Base-by-base conservation (phyloP, 1,284 basidiomycete species). In the Cutaneotrichosporon arboriforme region DNA sequence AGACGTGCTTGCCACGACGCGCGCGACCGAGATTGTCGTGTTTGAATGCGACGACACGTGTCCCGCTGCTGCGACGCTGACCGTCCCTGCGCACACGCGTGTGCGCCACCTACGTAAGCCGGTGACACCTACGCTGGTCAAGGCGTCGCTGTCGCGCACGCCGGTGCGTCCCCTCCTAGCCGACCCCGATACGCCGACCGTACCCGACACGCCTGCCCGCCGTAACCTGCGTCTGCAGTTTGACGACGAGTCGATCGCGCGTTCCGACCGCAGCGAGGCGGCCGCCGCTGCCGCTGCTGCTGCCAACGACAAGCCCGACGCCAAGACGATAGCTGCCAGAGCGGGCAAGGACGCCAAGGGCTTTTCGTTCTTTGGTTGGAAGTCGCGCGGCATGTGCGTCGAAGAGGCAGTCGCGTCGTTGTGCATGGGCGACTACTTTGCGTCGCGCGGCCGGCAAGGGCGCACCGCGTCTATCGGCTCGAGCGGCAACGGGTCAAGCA, bases 401-500 rank as follows among this genome's bases (percentile, higher is more conserved):
- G 66, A 66, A 42, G 69, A 72, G 26, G 64, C 66, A 4, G 63
- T 72, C n/a, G 69, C 70, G 1, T 57, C 62, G 1, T 52, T 72
- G 3, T 66, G 58, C 38, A 49, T 70, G 15, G 69, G 69, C 9
- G 69, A 70, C 46, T 69, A 69, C 58, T 67, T 72, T 54, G 62
- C 62, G 1, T 61, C 62, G n/a, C 49, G 62, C 4, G 36, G 54
- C 23, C 44, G 58, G 4, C 22, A 45, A 8, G 15, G 22, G 10
- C 51, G 17, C 17, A 13, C 22, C 7, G 8, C 42, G 12, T 26
- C 48, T 15, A 26, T n/a, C 20, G 52, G 12, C 13, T 47, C n/a
- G 18, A 18, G 10, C 41, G 34, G n/a, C 31, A 31, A 31, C 26
- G 5, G 7, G 26, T 31, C 26, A 14, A 50, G 22, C 34, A 43